Base-by-base conservation (phyloP, 108 stramenopile species). In the Aurantiochytrium sp. region DNA sequence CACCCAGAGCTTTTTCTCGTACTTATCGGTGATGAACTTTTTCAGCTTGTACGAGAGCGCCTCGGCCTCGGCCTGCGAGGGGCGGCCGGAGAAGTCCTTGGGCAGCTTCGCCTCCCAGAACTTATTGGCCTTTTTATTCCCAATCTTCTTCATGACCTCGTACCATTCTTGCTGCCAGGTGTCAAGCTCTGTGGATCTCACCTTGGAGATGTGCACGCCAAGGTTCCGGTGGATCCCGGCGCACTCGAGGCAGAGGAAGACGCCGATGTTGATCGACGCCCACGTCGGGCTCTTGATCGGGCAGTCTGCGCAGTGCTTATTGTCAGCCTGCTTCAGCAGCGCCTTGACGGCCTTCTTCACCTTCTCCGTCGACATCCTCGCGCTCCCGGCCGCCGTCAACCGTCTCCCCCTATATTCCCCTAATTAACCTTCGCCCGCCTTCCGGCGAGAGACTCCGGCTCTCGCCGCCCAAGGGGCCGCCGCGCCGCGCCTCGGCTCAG, bases 181-280 rank as follows among this genome's bases (percentile, higher is more conserved):
- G 59, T 94, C 94, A 55, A 93, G 86, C 52, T 89, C 89, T 27
- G 92, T 86, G 34, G 88, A 91, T 17, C 96, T 92, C 73, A 98
- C 97, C 91, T 97, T 97, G 90, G 95, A 96, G 42, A 99, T 95
- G 91, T 98, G 97, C 32, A 98, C 97, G 42, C 99, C 99, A 17
- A 99, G 92, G 85, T 94, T 95, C 59, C 99, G 94, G 86, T 99
- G 99, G 3, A 99, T 95, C n/a, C 97, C 99, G 86, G 95, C 95
- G 91, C 99, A 99, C 85, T 96, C 95, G 86, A 99, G 96, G 89
- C 99, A 99, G 21, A 99, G 86, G n/a, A 96, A 81, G 32, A 96
- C 91, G 36, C 96, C 96, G 37, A 96, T 88, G 90, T 96, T 97
- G 54, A 96, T 85, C 19, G 92, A 94, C 45, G 92, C 95, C 96